Base-by-base conservation (phyloP, 2,329 filamentous ascomycete species). In the Phyllosticta capitalensis region DNA sequence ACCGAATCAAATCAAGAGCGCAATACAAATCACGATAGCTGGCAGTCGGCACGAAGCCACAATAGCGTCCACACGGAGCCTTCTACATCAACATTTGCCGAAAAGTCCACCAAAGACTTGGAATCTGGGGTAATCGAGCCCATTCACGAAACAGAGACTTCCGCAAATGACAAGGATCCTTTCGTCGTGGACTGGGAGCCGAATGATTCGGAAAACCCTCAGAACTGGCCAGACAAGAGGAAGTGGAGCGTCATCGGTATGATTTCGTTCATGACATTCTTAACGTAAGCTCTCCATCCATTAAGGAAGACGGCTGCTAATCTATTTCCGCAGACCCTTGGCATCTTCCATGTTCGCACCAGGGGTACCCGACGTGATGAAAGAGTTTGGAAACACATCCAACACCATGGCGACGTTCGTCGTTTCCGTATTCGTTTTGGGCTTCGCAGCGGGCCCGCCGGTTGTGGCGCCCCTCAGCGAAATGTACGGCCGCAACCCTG, bases 211-310 rank as follows among this genome's bases (percentile, higher is more conserved):
- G 61, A 60, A 6, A 67, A 68, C 54, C 66, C 66, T 9, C 59
- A 62, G 63, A 67, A 67, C 48, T 68, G 68, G 65, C 52, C 62
- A 2, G 45, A 48, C 9, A 30, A 20, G 45, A 65, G 61, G 20
- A 70, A 70, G 60, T 71, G 69, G 69, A 64, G 63, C 53, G 68
- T 67, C 50, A 65, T 71, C 20, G 64, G 63, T 21, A 64, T 71
- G 12, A 63, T 71, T 2, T 67, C 67, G 19, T 65, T 66, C 20
- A 64, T 66, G 21, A 67, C 67, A 14, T 70, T 72, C 62, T 62
- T 71, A 6, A 67, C 69, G 68, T 70, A 64, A 48, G 65, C 12
- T 24, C 5, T 14, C 3, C 50, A 48, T 20, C 1, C 6, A 19
- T 9, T 9, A 26, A 17, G 10, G 9, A 6, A 12, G n/a, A 14